phyloP scores from a whole-genome alignment of 768 basidiomycete genomes.

The Crucibulum laeve region DNA sequence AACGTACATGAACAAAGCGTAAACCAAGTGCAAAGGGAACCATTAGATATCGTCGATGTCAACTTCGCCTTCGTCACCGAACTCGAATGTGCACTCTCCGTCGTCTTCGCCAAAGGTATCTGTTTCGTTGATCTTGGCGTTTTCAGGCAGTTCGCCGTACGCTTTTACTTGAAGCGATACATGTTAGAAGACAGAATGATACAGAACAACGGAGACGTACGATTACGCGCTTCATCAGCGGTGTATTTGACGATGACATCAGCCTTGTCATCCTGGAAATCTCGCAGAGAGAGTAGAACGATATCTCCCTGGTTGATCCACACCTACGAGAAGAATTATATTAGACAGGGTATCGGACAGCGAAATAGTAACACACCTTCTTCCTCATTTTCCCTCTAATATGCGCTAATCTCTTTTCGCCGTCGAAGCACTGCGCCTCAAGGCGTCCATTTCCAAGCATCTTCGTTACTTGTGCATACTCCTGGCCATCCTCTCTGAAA shows the following conservation, averaged over 20 bases:
- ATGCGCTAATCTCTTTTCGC: constrained; percentile 95
- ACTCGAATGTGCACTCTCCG: constrained; percentile 86
- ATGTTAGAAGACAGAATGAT: not conserved
- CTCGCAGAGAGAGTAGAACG: constrained; percentile 88
- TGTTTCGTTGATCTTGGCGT: constrained; percentile 96
- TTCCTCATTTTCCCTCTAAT: constrained; percentile 99
- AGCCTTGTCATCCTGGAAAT: constrained; percentile 99
- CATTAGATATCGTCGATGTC: constrained; percentile 91
- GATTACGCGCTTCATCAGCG: constrained; percentile 86
- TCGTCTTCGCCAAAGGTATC: constrained; percentile 91
- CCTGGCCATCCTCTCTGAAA: constrained; percentile 98
- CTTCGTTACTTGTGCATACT: constrained; percentile 97
- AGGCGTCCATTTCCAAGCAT: constrained; percentile 98
- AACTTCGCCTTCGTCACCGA: constrained; percentile 83
- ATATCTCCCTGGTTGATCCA: constrained; percentile 99
- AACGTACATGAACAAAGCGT: not conserved
- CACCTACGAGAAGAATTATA: constrained; percentile 49
- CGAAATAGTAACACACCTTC: constrained; percentile 61
- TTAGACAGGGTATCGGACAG: not conserved
- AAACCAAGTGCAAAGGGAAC: not conserved
- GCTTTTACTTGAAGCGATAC: constrained; percentile 67
- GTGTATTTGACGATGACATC: constrained; percentile 99
- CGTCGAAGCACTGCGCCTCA: constrained; percentile 97
- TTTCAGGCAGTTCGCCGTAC: constrained; percentile 95
- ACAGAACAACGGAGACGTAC: constrained; percentile 30